Evolutionary conservation across 345 rosid genomes (phyloP).

Genomic region (Fremontodendron californicum): DNA sequence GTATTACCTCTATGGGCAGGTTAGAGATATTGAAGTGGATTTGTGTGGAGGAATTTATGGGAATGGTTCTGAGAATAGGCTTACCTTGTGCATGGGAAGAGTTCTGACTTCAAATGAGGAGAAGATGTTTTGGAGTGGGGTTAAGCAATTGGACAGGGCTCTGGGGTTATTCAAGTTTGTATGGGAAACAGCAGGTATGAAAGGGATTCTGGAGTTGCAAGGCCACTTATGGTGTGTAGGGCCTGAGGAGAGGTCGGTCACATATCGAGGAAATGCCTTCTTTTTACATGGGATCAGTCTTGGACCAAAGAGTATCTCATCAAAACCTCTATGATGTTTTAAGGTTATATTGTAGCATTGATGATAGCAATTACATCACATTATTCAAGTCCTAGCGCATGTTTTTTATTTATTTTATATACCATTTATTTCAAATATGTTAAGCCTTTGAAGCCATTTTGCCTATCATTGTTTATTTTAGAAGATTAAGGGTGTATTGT

Average conservation of each 20-base stretch:
- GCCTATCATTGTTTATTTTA: neutral
- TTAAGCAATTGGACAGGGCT: no score
- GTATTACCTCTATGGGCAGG: slow-evolving; percentile 63
- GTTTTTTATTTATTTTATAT: neutral
- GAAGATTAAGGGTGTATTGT: neutral
- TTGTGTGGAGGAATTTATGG: no score
- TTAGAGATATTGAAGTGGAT: slow-evolving; percentile 66
- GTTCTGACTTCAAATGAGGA: slow-evolving; percentile 59
- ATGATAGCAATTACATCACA: neutral
- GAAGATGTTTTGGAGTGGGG: slow-evolving; percentile 50
- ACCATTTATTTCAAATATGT: no score
- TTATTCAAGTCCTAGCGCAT: neutral
- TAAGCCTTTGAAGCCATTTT: neutral
- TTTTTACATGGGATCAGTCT: slow-evolving; percentile 40
- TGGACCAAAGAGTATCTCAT: slow-evolving; percentile 20
- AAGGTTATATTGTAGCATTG: neutral
- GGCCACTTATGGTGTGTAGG: no score
- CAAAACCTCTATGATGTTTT: neutral
- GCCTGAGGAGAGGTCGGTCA: no score
- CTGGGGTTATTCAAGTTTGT: no score
- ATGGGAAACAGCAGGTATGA: no score
- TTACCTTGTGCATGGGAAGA: no score
- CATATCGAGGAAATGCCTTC: no score
- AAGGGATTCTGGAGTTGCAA: no score
- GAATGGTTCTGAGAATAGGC: no score